These are phyloP conservation scores for Hyphodiscus hymeniophilus DNA, from an alignment of 495 filamentous ascomycete genomes.

Conservation along the genomic window DNA sequence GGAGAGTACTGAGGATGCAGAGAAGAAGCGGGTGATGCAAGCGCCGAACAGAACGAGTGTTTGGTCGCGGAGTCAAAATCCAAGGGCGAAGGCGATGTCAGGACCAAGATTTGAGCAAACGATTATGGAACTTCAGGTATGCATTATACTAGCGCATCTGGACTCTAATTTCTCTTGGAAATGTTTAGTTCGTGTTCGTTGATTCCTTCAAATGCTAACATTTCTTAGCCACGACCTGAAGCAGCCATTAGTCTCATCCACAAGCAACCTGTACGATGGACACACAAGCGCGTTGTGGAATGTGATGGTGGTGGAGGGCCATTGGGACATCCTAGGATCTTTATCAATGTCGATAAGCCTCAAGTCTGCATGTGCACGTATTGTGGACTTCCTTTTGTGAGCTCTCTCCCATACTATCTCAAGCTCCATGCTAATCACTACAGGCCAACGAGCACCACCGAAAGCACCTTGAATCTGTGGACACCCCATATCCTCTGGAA, in stretches of 20 bases:
- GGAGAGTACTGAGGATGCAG: constrained; percentile 52
- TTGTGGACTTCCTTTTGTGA: constrained; percentile 90
- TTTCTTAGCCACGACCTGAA: constrained; percentile 65
- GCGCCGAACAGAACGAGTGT: constrained; percentile 75
- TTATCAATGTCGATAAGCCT: constrained; percentile 96
- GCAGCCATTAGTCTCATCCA: constrained; percentile 95
- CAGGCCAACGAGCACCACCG: constrained; percentile 85
- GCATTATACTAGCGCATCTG: constrained; percentile 20
- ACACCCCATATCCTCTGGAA: constrained; percentile 67
- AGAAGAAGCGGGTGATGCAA: constrained; percentile 56
- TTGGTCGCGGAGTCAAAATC: constrained; percentile 80
- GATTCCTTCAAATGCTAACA: constrained; percentile 9
- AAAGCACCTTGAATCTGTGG: constrained; percentile 66
- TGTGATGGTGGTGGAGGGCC: constrained; percentile 95
- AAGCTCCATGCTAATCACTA: constrained; percentile 1
- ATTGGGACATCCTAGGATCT: constrained; percentile 84
- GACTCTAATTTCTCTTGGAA: too few species aligned
- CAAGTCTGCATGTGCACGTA: constrained; percentile 85
- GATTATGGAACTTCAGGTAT: constrained; percentile 79
- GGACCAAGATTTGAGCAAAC: constrained; percentile 97
- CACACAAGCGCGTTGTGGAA: constrained; percentile 65
- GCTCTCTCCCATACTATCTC: constrained; percentile 23
- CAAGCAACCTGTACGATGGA: constrained; percentile 90
- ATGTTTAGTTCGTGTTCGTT: not conserved
- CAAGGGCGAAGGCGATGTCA: constrained; percentile 72